Evolutionary conservation across 2,329 filamentous ascomycete species (phyloP), one percentile per base, ranked within the genome.

Genomic region (Plenodomus tracheiphilus): DNA sequence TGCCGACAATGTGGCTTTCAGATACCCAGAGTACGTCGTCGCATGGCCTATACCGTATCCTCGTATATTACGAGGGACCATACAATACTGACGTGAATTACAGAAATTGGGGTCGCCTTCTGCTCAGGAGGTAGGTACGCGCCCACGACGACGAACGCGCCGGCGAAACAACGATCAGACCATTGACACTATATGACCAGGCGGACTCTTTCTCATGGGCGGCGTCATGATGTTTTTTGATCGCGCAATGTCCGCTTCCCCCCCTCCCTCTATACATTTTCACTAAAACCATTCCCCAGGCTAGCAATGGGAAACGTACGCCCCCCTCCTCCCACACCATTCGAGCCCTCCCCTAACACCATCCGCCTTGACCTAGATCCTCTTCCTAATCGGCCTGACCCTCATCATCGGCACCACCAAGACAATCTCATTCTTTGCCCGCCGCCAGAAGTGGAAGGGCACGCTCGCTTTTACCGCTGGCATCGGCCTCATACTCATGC

Each of bases 191-290:
- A 25, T 20, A 46, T 47, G 36, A 54, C 36, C 71, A 96, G 93
- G 93, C 74, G 91, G 89, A 60, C 87, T 97, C 79, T 99, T 99
- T 81, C 84, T 99, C 48, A 83, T 97, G 70, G 89, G 91, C 69
- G 94, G 94, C 53, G 90, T 99, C 9, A 82, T 99, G 75, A 84
- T 99, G 76, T 97, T 99, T 79, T 99, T 99, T 78, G 94, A 99
- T 76, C 85, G 94, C 59, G 90, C 94, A 67, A 92, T 97, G 90
- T 93, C 16, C 22, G 52, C 11, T 42, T 43, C 20, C 20, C 30
- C 22, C 17, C 25, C 41, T 38, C n/a, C n/a, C n/a, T n/a, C n/a
- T n/a, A n/a, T n/a, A n/a, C n/a, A n/a, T 38, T 2, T 4, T 35
- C 30, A 35, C 56, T 64, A 41, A n/a, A n/a, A 62, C 39, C 40